Base-by-base conservation (phyloP, 768 basidiomycete genomes). In the Rhodocollybia butyracea region DNA sequence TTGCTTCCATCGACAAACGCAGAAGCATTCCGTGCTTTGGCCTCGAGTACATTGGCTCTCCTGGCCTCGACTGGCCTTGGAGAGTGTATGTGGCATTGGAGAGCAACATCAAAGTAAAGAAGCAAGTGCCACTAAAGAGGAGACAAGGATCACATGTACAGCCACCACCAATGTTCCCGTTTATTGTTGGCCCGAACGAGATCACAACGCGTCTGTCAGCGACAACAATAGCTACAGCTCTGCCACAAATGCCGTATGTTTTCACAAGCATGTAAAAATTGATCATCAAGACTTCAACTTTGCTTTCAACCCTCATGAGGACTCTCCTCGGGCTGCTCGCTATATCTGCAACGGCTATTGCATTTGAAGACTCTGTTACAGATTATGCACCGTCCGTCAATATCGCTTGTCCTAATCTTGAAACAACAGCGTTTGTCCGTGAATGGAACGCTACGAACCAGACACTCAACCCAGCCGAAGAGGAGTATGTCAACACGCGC, bases 11-110 rank as follows among this genome's bases (percentile, higher is more conserved):
- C 3, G 89, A 83, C 79, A 91, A 77, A 55, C 88, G 84, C 38
- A 91, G 79, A 47, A 91, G 73, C 82, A 90, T 84, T 46, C 89
- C 89, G 24, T 79, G 78, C 73, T 88, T 89, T 12, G 83, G 83
- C 57, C 79, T 82, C 3, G 85, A 76, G 31, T 82, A 80, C 31
- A 77, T 64, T 0, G 79, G 72, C 57, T 80, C 84, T 42, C 80
- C 83, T 31, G 81, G 81, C 43, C 73, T 72, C 1, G 82, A 75
- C 61, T 78, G 75, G 30, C 83, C 81, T 40, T 84, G 78, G 40
- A 91, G 76, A 8, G 85, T 74, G 41, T 89, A 76, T 10, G 76
- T 71, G 1, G 73, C 71, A 61, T 76, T 73, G 38, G 89, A 86
- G 24, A 91, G 79, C 6, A 88, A 87, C 89, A 91, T 91, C 30